Conservation (phyloP, 305 asterid genomes). For the Solanum hybrid region DNA sequence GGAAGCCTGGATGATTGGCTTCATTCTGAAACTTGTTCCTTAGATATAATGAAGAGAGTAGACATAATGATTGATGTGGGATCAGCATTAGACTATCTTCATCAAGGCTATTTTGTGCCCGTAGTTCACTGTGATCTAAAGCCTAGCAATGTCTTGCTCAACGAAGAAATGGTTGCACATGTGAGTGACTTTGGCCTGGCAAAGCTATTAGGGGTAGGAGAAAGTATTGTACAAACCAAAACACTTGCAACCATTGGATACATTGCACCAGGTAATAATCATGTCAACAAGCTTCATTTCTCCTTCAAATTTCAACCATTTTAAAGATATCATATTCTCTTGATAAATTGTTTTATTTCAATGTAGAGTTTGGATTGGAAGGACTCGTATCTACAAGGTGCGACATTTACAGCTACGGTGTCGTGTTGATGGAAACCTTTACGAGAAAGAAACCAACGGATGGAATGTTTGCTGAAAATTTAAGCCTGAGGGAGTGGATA, state of each 20-base stretch:
- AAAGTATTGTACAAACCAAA: constrained; percentile 15
- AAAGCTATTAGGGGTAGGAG: constrained; percentile 19
- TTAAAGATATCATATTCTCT: neutral
- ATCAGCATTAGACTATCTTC: constrained; percentile 27
- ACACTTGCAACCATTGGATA: constrained; percentile 35
- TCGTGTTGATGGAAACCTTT: constrained; percentile 13
- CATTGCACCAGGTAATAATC: constrained; percentile 29
- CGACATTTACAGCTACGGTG: constrained; percentile 13
- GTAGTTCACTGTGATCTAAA: constrained; percentile 34
- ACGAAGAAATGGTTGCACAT: constrained; percentile 26
- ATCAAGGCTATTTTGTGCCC: constrained; percentile 14
- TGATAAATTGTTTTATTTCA: neutral
- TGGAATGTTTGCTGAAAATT: neutral
- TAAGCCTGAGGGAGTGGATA: constrained; percentile 7
- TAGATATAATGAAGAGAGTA: constrained; percentile 24
- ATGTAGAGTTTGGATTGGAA: constrained; percentile 11
- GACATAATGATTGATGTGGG: constrained; percentile 32
- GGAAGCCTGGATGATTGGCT: constrained; percentile 21
- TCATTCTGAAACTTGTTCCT: constrained; percentile 7
- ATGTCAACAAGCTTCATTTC: neutral
- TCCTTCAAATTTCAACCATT: neutral
- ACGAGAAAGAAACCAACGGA: constrained; percentile 3
- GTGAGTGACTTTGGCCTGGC: constrained; percentile 36
- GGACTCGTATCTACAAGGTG: constrained; percentile 5
- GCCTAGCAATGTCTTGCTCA: constrained; percentile 31